Conservation (phyloP, 495 filamentous ascomycete genomes). For the Aspergillus taichungensis region DNA sequence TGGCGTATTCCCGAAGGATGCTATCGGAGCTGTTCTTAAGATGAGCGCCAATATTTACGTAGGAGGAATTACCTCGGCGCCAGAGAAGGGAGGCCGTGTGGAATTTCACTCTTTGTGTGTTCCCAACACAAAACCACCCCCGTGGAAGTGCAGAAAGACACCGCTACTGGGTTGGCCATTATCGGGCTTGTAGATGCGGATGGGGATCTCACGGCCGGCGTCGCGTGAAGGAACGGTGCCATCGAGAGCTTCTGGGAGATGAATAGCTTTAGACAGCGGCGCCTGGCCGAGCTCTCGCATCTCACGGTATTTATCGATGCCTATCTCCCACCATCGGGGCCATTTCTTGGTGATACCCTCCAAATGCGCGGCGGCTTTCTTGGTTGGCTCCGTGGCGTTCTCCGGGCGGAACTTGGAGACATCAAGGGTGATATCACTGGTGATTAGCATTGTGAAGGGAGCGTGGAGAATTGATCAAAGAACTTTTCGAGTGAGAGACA, state of each 20-base stretch:
- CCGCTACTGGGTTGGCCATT: slow-evolving; percentile 31
- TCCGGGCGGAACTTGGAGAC: slow-evolving; percentile 8
- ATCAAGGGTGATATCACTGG: slow-evolving; percentile 10
- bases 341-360: slow-evolving; percentile 5
- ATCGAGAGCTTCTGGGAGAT: slow-evolving; percentile 26
- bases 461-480: neutral
- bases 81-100: slow-evolving; percentile 2
- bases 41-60: neutral
- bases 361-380: slow-evolving; percentile 5
- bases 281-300: slow-evolving; percentile 37
- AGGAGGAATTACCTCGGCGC: neutral
- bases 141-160: slow-evolving; percentile 37
- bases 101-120: slow-evolving; percentile 9
- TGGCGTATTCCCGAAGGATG: slow-evolving; percentile 18
- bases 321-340: slow-evolving; percentile 14
- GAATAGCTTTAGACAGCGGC: slow-evolving; percentile 29
- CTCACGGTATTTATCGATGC: slow-evolving; percentile 28
- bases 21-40: neutral
- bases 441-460: slow-evolving; percentile 9
- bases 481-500: neutral
- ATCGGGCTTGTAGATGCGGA: slow-evolving; percentile 38
- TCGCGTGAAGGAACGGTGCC: slow-evolving; percentile 41
- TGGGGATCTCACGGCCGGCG: slow-evolving; percentile 35
- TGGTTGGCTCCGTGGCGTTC: slow-evolving; percentile 8
- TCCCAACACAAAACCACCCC: slow-evolving; percentile 40